Percentiles rank a stretch among this genome's conserved stretches.
These are phyloP conservation scores for Plasmodium cynomolgi DNA, from an alignment of 169 alveolate species.

Conservation along the genomic window DNA sequence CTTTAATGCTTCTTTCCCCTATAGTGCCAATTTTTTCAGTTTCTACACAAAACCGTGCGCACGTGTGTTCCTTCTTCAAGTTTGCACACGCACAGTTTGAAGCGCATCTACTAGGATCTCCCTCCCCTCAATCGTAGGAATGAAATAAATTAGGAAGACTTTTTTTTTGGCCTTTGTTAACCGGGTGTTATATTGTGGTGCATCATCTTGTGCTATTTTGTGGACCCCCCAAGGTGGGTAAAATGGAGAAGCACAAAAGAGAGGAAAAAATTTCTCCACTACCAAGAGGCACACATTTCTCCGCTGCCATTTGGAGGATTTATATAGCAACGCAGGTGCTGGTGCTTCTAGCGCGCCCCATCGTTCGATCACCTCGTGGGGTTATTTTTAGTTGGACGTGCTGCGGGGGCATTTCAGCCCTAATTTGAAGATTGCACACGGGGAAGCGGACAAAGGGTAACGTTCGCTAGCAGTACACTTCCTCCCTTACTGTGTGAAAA, in stretches of 20 bases:
- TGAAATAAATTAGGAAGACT: background rate
- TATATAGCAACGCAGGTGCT: background rate
- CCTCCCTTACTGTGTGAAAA: background rate
- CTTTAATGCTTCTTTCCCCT: background rate
- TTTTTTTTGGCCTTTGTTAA: background rate
- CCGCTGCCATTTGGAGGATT: background rate
- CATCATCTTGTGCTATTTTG: background rate
- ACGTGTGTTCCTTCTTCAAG: background rate
- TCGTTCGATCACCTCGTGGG: background rate
- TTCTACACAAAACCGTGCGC: background rate
- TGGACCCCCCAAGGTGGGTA: background rate
- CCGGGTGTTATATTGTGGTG: background rate
- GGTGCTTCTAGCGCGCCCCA: background rate
- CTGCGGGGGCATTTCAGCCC: background rate
- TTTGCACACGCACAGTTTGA: background rate
- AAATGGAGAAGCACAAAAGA: background rate
- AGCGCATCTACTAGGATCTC: background rate
- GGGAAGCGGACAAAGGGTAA: background rate
- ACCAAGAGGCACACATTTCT: background rate
- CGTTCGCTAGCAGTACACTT: background rate
- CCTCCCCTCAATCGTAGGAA: background rate
- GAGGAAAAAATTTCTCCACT: too few relatives aligned
- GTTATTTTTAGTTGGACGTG: background rate
- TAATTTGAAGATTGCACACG: background rate
- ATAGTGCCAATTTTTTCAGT: background rate